phyloP scores from a whole-genome alignment of 768 basidiomycete genomes.

The Pleurotus cornucopiae region DNA sequence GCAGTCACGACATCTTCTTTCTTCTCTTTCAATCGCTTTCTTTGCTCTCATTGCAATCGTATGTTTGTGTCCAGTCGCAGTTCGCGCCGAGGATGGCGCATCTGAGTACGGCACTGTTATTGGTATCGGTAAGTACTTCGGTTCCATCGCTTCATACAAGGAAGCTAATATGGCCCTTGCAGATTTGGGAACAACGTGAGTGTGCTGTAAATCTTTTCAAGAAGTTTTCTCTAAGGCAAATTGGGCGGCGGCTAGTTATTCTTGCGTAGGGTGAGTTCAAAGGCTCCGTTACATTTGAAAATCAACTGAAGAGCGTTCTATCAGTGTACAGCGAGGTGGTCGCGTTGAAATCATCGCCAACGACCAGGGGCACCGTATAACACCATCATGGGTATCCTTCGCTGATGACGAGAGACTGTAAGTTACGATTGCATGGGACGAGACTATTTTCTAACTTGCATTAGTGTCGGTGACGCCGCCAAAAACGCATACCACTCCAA shows the following conservation, averaged over 20 bases:
- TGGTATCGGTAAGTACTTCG: slow-evolving; percentile 68
- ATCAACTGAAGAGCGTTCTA: neutral
- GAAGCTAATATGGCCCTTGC: slow-evolving; percentile 11
- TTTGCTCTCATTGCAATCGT: slow-evolving; percentile 68
- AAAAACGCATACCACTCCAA: slow-evolving; percentile 95
- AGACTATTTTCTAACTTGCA: too few relatives aligned
- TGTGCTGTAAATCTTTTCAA: neutral
- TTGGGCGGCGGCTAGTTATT: slow-evolving; percentile 55
- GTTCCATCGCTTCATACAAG: neutral
- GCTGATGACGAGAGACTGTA: slow-evolving; percentile 75
- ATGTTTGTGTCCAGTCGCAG: slow-evolving; percentile 62
- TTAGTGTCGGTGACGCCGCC: slow-evolving; percentile 85
- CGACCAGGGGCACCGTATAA: slow-evolving; percentile 87
- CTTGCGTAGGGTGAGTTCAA: slow-evolving; percentile 83
- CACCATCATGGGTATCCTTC: slow-evolving; percentile 83
- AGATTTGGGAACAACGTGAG: slow-evolving; percentile 92
- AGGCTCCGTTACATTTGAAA: neutral
- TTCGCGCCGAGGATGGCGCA: slow-evolving; percentile 54
- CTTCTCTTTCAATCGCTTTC: slow-evolving; percentile 56
- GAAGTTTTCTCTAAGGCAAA: neutral
- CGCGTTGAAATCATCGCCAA: slow-evolving; percentile 89
- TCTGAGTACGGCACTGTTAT: slow-evolving; percentile 89
- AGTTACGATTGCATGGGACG: slow-evolving; percentile 10
- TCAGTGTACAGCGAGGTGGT: slow-evolving; percentile 78
- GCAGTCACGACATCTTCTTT: slow-evolving; percentile 50